phyloP scores from a whole-genome alignment of 2,329 filamentous ascomycete species.

The Diaporthe aspalathi region DNA sequence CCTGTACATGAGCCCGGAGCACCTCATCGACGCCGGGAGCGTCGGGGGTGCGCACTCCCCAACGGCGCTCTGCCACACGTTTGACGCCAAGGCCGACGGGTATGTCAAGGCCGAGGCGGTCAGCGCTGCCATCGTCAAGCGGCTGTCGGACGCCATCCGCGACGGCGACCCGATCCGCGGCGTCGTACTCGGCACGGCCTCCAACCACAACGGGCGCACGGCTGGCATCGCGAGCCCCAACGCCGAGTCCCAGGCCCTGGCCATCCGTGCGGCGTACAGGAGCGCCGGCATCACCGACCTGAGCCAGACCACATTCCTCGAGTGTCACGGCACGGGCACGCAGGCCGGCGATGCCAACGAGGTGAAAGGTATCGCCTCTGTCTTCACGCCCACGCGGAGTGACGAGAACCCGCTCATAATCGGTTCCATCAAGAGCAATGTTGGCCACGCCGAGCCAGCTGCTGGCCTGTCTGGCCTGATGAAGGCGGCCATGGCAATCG shows the following conservation, averaged over 20 bases:
- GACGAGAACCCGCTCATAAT: neutral
- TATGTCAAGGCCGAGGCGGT: constrained; percentile 64
- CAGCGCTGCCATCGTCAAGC: constrained; percentile 58
- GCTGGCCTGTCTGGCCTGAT: constrained; percentile 60
- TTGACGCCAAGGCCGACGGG: constrained; percentile 59
- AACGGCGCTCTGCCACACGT: constrained; percentile 48
- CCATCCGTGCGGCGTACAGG: constrained; percentile 49
- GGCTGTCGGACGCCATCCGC: constrained; percentile 56
- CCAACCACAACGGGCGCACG: constrained; percentile 57
- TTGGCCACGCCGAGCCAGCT: constrained; percentile 63
- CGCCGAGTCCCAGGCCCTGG: constrained; percentile 45
- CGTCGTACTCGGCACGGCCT: constrained; percentile 51
- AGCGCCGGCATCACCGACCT: no score
- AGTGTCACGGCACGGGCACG: constrained; percentile 46
- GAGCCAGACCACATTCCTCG: no score
- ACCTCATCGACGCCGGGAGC: constrained; percentile 39
- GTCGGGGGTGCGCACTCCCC: neutral
- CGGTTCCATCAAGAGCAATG: constrained; percentile 49
- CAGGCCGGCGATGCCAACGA: constrained; percentile 49
- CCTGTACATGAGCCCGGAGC: constrained; percentile 56
- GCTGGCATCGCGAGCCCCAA: constrained; percentile 55
- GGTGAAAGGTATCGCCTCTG: constrained; percentile 28
- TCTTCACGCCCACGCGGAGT: neutral
- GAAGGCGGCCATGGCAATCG: constrained; percentile 62
- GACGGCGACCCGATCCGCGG: constrained; percentile 58